A percentile compares a stretch with the other conserved stretches of the same genome.
Conservation (phyloP, 2,329 filamentous ascomycete species). For the Pyrenophora seminiperda region DNA sequence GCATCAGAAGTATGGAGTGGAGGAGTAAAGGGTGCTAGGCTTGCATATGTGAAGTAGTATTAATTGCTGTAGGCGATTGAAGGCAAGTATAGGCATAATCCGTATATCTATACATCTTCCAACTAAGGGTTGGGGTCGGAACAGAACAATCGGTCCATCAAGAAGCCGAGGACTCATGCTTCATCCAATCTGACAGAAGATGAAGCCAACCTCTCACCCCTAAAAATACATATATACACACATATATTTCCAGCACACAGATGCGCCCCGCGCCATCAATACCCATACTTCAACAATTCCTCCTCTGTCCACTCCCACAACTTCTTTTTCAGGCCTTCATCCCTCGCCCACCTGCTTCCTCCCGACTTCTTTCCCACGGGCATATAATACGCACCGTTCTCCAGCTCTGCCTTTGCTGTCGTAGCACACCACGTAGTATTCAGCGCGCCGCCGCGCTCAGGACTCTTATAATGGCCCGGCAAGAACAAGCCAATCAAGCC, state of each 20-base stretch:
- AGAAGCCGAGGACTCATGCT: no score
- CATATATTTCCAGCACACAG: no score
- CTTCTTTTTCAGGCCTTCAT: slow-evolving; percentile 43
- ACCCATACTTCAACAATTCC: slow-evolving; percentile 42
- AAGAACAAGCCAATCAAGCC: slow-evolving; percentile 27
- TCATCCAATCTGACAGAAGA: no score
- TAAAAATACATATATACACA: no score
- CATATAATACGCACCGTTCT: slow-evolving; percentile 52
- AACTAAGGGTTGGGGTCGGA: no score
- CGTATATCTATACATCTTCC: no score
- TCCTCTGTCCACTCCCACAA: slow-evolving; percentile 48
- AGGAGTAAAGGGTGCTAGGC: no score
- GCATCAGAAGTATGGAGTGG: slow-evolving; percentile 44
- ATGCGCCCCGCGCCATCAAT: slow-evolving; percentile 13
- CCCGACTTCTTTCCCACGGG: slow-evolving; percentile 36
- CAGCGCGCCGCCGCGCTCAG: slow-evolving; percentile 46
- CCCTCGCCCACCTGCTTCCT: slow-evolving; percentile 33
- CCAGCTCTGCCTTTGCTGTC: slow-evolving; percentile 39
- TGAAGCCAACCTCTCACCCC: no score
- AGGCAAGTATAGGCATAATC: no score
- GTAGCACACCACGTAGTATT: slow-evolving; percentile 53
- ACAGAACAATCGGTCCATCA: no score
- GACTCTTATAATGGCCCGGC: slow-evolving; percentile 37
- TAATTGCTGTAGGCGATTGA: no score
- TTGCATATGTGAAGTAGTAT: no score